These are phyloP conservation scores for Xylogone sp. DNA, from an alignment of 2,329 filamentous ascomycete species.

Conservation along the genomic window DNA sequence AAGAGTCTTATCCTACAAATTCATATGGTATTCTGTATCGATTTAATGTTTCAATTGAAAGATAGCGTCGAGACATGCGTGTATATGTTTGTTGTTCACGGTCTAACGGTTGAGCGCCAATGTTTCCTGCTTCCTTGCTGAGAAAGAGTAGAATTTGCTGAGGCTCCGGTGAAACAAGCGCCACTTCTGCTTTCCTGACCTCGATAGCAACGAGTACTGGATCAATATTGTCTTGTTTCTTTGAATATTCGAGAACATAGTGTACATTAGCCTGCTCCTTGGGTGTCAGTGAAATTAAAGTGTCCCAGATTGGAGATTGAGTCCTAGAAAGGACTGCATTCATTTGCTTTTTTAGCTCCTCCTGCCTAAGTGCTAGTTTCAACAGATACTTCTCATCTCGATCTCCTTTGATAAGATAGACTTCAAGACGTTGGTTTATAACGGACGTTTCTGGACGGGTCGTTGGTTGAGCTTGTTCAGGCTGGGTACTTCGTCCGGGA, in stretches of 20 bases:
- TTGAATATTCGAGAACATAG: background rate
- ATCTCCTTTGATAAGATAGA: background rate
- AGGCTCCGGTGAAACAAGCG: background rate
- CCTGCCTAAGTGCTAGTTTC: background rate
- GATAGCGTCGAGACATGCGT: slow-evolving; percentile 56
- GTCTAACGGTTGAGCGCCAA: background rate
- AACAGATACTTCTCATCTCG: background rate
- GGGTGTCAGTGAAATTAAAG: background rate
- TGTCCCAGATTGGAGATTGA: background rate
- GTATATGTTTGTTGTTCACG: slow-evolving; percentile 45
- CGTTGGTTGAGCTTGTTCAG: background rate
- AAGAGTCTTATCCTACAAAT: slow-evolving; percentile 38
- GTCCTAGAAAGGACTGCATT: background rate
- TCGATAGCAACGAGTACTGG: background rate
- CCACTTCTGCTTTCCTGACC: background rate
- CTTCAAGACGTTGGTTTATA: background rate
- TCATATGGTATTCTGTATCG: slow-evolving; percentile 56
- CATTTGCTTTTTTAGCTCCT: background rate
- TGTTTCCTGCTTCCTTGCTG: background rate
- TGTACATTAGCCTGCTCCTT: background rate
- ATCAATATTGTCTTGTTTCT: background rate
- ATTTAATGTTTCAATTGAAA: slow-evolving; percentile 59
- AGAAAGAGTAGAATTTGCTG: background rate
- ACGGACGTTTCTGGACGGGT: background rate
- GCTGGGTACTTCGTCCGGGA: background rate